These are phyloP conservation scores for Vigna unguiculata DNA, from an alignment of 306 rosid genomes.

Conservation along the genomic window DNA sequence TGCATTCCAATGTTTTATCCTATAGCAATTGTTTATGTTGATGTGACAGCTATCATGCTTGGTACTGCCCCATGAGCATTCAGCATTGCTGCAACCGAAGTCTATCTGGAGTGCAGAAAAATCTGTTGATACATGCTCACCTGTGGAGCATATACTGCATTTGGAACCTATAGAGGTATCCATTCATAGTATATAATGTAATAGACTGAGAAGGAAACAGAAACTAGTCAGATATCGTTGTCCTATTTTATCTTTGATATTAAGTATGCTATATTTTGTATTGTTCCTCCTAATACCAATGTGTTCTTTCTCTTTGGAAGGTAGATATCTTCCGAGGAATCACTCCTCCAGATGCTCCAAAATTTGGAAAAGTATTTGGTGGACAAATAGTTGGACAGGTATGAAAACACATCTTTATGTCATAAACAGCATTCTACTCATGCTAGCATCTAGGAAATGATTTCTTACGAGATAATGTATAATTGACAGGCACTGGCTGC, in stretches of 20 bases:
- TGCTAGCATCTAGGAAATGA: slow-evolving; percentile 27
- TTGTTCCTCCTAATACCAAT: slow-evolving; percentile 36
- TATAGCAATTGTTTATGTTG: slow-evolving; percentile 39
- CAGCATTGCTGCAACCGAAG: slow-evolving; percentile 67
- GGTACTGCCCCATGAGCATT: slow-evolving; percentile 74
- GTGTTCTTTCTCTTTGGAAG: slow-evolving; percentile 51
- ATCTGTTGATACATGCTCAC: slow-evolving; percentile 71
- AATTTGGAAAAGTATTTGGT: slow-evolving; percentile 89
- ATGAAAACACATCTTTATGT: slow-evolving; percentile 41
- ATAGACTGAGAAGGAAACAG: slow-evolving; percentile 12
- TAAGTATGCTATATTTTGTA: slow-evolving; percentile 6
- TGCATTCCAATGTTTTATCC: slow-evolving; percentile 36
- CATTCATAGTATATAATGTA: slow-evolving; percentile 19
- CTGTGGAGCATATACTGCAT: slow-evolving; percentile 84
- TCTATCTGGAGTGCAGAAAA: slow-evolving; percentile 89
- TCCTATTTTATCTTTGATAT: slow-evolving; percentile 35
- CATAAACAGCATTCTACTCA: slow-evolving; percentile 8
- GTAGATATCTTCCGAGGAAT: slow-evolving; percentile 85
- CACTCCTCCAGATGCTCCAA: slow-evolving; percentile 83
- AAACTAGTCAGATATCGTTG: slow-evolving; percentile 18
- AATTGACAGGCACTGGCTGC: slow-evolving; percentile 91
- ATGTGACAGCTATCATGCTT: slow-evolving; percentile 82
- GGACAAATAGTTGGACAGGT: slow-evolving; percentile 97
- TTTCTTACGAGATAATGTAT: slow-evolving; percentile 41
- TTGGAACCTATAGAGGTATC: slow-evolving; percentile 89